Base-by-base conservation (phyloP, 495 filamentous ascomycete genomes). In the Antarctomyces pellizariae region DNA sequence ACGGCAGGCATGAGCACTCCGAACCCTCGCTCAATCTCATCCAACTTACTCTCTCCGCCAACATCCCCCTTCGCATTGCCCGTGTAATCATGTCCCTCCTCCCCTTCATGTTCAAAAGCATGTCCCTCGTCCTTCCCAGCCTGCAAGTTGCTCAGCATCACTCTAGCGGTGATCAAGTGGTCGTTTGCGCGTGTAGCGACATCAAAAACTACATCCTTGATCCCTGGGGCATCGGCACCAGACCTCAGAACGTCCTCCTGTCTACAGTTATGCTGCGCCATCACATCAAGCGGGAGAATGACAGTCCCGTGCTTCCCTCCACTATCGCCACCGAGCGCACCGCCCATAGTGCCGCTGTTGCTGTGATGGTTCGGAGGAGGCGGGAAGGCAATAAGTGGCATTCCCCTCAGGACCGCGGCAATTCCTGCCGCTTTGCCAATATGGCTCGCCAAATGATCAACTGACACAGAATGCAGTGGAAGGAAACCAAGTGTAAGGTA, bases 371-470 rank as follows among this genome's bases (percentile, higher is more conserved):
- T 54, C 15, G 63, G 56, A n/a, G 67, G 63, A 4, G 62, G 54
- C 0, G 77, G 74, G 24, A 83, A 78, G 0, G 82, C 82, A 14
- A 93, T 57, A 8, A 92, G 42, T 9, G 84, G 82, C 26, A 93
- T 48, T 0, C 86, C 83, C 6, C 82, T 62, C 9, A 95, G 48
- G 3, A 89, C 62, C 2, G 83, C 76, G 3, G 65, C 64, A 24
- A 97, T 92, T 1, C 86, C 86, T 5, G 63, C 71, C 0, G 86
- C 79, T 45, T 97, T 97, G 10, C 86, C 86, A 22, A 95, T 74
- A 48, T 97, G 86, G 12, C 71, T 79, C 6, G 84, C 82, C 7
- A 97, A 49, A 51, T 97, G 86, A 38, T 97, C 86, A 20, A 77
- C 65, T n/a, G 77, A 71, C 19, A 91, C 54, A 9, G 72, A 83